Evolutionary conservation across 1,139 yeast species (phyloP).

Genomic region (Geotrichum macrosporum): DNA sequence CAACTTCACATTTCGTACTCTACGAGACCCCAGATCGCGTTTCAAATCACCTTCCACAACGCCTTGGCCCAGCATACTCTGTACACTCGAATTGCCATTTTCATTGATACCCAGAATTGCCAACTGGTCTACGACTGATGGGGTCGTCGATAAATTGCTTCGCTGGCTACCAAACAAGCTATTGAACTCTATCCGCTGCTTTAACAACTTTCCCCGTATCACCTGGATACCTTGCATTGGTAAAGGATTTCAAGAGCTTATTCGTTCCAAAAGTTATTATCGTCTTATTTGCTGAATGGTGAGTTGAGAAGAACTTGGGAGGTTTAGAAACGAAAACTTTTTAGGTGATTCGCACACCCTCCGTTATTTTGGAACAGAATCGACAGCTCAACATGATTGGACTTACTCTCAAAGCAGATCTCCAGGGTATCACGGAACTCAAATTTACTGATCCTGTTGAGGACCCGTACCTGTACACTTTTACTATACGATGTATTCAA

Average conservation of each 20-base stretch:
- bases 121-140: background rate
- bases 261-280: background rate
- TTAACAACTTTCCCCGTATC: background rate
- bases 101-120: background rate
- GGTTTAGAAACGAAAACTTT: background rate
- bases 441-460: conserved; percentile 57
- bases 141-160: background rate
- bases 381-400: conserved; percentile 36
- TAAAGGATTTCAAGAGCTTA: background rate
- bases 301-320: background rate
- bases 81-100: background rate
- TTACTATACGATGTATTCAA: conserved; percentile 63
- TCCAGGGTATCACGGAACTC: conserved; percentile 61
- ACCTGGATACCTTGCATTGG: background rate
- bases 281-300: background rate
- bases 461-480: conserved; percentile 68
- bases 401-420: conserved; percentile 55
- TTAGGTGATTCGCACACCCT: background rate
- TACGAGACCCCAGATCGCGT: conserved; percentile 27
- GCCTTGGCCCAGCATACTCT: background rate
- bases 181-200: background rate
- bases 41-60: conserved; percentile 23
- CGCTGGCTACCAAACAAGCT: background rate
- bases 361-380: background rate
- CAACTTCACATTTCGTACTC: conserved; percentile 25